A percentile compares a stretch with the other conserved stretches of the same genome.
phyloP scores from a whole-genome alignment of 768 basidiomycete species.

The Lanmaoa pseudosensibilis region DNA sequence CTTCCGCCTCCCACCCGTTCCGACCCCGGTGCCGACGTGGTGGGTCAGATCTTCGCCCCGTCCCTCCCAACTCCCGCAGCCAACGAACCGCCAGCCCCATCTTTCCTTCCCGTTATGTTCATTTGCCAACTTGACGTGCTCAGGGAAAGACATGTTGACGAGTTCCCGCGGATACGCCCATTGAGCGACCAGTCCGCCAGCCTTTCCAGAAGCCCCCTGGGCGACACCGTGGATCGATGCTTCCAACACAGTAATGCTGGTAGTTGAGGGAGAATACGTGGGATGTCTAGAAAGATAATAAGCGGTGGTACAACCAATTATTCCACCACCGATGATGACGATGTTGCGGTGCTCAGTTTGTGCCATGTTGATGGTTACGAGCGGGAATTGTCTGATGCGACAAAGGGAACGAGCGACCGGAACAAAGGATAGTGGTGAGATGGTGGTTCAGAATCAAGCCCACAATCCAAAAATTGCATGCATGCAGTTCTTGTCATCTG shows the following conservation, averaged over 20 bases:
- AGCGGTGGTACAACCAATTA: constrained; percentile 81
- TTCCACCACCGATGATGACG: constrained; percentile 82
- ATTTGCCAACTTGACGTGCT: constrained; percentile 72
- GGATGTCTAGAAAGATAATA: constrained; percentile 73
- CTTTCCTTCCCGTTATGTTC: constrained; percentile 64
- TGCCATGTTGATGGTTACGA: constrained; percentile 12
- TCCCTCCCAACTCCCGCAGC: constrained; percentile 76
- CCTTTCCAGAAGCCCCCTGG: constrained; percentile 82
- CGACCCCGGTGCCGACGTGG: constrained; percentile 23
- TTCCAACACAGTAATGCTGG: constrained; percentile 64
- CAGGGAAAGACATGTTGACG: constrained; percentile 59
- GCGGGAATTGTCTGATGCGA: neutral
- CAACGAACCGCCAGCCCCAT: constrained; percentile 85
- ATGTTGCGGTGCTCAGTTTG: constrained; percentile 40
- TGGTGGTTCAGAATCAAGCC: neutral
- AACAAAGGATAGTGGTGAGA: neutral
- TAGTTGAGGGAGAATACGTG: constrained; percentile 38
- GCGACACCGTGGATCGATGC: constrained; percentile 67
- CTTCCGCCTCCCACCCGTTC: constrained; percentile 38
- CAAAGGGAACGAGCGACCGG: neutral
- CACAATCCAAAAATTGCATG: neutral
- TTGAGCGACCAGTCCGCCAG: constrained; percentile 81
- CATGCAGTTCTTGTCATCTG: neutral
- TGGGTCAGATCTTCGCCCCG: constrained; percentile 40
- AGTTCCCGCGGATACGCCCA: constrained; percentile 80